Conservation (phyloP, 2,329 filamentous ascomycete genomes). For the Hymenoscyphus linearis region DNA sequence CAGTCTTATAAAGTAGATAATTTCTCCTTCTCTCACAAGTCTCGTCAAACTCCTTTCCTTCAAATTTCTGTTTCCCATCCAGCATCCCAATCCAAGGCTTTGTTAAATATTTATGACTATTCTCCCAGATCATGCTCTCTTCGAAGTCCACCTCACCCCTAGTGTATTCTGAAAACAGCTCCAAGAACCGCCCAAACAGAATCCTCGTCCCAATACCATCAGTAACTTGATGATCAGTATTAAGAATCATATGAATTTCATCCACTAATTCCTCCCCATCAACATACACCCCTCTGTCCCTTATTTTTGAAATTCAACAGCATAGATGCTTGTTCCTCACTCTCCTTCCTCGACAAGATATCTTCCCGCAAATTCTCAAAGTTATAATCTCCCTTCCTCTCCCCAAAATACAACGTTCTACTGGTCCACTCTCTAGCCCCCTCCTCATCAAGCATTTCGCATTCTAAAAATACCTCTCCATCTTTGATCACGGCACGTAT, state of each 20-base stretch:
- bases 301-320: slow-evolving; percentile 1
- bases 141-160: neutral
- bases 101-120: slow-evolving; percentile 15
- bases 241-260: slow-evolving; percentile 16
- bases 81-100: slow-evolving; percentile 20
- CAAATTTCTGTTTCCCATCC: slow-evolving; percentile 13
- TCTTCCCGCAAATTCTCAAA: slow-evolving; percentile 13
- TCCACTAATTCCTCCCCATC: neutral
- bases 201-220: slow-evolving; percentile 24
- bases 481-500: slow-evolving; percentile 5
- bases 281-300: neutral
- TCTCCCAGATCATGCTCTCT: slow-evolving; percentile 10
- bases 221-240: slow-evolving; percentile 21
- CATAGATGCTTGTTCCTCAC: slow-evolving; percentile 12
- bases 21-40: slow-evolving; percentile 8
- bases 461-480: slow-evolving; percentile 12
- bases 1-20: slow-evolving; percentile 16
- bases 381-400: neutral
- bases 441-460: slow-evolving; percentile 1
- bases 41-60: slow-evolving; percentile 11
- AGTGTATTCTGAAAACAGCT: slow-evolving; percentile 9
- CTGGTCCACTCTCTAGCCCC: slow-evolving; percentile 10
- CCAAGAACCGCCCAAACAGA: slow-evolving; percentile 18
- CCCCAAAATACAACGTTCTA: slow-evolving; percentile 6
- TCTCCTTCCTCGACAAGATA: slow-evolving; percentile 6